Percentiles rank a stretch among this genome's conserved stretches.
phyloP scores from a whole-genome alignment of 345 rosid genomes.

The Euphorbia tirucalli region DNA sequence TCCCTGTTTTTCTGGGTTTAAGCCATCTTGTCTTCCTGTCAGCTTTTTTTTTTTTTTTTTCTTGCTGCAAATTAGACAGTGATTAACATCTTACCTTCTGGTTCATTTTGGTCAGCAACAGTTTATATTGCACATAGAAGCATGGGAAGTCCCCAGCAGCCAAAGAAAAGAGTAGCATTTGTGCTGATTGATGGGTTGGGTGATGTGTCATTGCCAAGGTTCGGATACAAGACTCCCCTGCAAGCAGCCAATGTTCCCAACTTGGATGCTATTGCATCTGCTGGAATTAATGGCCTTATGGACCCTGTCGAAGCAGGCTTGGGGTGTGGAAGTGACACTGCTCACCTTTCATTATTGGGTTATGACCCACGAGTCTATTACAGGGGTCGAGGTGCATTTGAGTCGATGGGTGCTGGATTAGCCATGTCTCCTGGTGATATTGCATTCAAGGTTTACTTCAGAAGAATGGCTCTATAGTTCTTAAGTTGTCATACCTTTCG shows the following conservation, averaged over 20 bases:
- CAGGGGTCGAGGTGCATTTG: too few relatives aligned
- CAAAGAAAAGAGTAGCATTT: too few relatives aligned
- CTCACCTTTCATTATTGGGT: conserved; percentile 95
- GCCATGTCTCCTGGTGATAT: conserved; percentile 98
- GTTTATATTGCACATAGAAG: too few relatives aligned
- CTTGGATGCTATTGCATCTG: conserved; percentile 82
- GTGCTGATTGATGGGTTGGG: too few relatives aligned
- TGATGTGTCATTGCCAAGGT: too few relatives aligned
- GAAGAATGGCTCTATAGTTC: not conserved
- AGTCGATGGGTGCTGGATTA: conserved; percentile 97
- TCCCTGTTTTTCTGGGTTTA: not conserved
- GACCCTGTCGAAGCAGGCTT: conserved; percentile 99
- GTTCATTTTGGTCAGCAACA: conserved; percentile 6
- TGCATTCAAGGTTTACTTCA: conserved; percentile 58
- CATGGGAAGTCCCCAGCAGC: too few relatives aligned
- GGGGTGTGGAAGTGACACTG: conserved; percentile 97
- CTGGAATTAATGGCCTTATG: conserved; percentile 93
- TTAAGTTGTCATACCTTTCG: not conserved
- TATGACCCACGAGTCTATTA: too few relatives aligned
- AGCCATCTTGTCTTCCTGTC: not conserved
- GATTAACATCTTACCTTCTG: not conserved
- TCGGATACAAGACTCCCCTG: too few relatives aligned
- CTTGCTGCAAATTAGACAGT: not conserved
- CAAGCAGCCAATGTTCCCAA: too few relatives aligned
- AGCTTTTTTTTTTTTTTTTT: not conserved